phyloP scores from a whole-genome alignment of 2,329 filamentous ascomycete genomes.

The Pyricularia sp. region DNA sequence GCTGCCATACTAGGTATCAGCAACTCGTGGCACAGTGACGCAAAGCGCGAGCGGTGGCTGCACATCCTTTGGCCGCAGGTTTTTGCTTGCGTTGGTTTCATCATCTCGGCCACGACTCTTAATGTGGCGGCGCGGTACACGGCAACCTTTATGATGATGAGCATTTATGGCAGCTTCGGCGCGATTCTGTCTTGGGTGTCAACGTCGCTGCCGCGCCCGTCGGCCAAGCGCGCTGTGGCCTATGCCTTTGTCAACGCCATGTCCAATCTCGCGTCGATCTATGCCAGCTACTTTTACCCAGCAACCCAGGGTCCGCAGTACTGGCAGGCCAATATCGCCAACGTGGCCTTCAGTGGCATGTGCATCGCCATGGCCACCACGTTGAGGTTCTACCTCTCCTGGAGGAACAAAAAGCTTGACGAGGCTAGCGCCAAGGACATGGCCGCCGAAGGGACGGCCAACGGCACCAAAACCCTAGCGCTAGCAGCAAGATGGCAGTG shows the following conservation, averaged over 20 bases:
- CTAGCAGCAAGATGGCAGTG: slow-evolving; percentile 10
- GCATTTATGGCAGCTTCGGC: slow-evolving; percentile 2
- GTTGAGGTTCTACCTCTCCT: slow-evolving; percentile 10
- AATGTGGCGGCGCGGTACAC: slow-evolving; percentile 14
- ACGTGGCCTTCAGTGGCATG: slow-evolving; percentile 10
- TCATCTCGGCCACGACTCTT: slow-evolving; percentile 16
- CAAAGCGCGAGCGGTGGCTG: slow-evolving; percentile 14
- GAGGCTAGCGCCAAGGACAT: slow-evolving; percentile 7
- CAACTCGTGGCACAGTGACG: slow-evolving; percentile 21
- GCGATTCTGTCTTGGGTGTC: slow-evolving; percentile 5
- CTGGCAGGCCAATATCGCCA: slow-evolving; percentile 12
- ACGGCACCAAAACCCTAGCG: slow-evolving; percentile 1
- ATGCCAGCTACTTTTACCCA: slow-evolving; percentile 24
- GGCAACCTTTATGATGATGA: slow-evolving; percentile 11
- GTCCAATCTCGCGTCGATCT: slow-evolving; percentile 23
- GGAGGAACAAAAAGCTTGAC: slow-evolving; percentile 9
- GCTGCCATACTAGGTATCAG: slow-evolving; percentile 18
- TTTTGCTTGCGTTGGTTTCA: slow-evolving; percentile 12
- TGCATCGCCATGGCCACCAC: slow-evolving; percentile 10
- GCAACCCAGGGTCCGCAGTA: slow-evolving; percentile 8
- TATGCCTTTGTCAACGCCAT: slow-evolving; percentile 29
- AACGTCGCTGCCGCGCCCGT: slow-evolving; percentile 23
- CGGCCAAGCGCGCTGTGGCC: slow-evolving; percentile 30
- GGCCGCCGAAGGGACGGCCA: slow-evolving; percentile 5
- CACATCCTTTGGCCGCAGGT: slow-evolving; percentile 14